Evolutionary conservation across 2,329 filamentous ascomycete species (phyloP).

Genomic region (Cladosporium sp.): DNA sequence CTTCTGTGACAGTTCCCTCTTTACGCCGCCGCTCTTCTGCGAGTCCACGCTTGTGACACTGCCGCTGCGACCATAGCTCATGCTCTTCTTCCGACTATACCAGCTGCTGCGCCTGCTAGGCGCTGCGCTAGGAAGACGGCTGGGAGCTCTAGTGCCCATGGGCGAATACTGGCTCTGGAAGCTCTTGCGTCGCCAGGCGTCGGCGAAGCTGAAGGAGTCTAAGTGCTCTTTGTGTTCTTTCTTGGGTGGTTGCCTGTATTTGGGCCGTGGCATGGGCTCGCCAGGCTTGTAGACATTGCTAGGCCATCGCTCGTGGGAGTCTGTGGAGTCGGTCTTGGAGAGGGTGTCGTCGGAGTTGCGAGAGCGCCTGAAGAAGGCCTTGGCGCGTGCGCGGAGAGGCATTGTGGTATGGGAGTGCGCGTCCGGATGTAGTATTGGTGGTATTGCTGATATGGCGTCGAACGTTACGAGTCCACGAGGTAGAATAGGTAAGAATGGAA

Average conservation of each 20-base stretch:
- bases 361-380: slow-evolving; percentile 38
- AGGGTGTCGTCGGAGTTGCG: slow-evolving; percentile 19
- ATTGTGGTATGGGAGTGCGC: slow-evolving; percentile 28
- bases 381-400: slow-evolving; percentile 45
- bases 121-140: slow-evolving; percentile 17
- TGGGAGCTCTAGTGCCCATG: slow-evolving; percentile 46
- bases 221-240: slow-evolving; percentile 49
- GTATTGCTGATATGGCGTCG: not conserved
- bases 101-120: slow-evolving; percentile 26
- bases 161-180: slow-evolving; percentile 44
- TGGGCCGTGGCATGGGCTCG: slow-evolving; percentile 48
- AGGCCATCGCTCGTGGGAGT: slow-evolving; percentile 33
- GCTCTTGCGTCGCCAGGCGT: slow-evolving; percentile 45
- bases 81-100: slow-evolving; percentile 18
- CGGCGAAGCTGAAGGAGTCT: slow-evolving; percentile 44
- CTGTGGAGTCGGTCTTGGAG: slow-evolving; percentile 24
- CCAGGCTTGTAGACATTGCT: slow-evolving; percentile 48
- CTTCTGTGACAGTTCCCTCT: slow-evolving; percentile 1
- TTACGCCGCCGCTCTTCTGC: slow-evolving; percentile 1
- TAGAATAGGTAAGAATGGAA: not conserved
- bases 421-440: not conserved
- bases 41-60: slow-evolving; percentile 11
- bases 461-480: not conserved
- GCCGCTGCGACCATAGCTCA: slow-evolving; percentile 4
- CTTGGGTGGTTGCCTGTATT: slow-evolving; percentile 46